phyloP scores from a whole-genome alignment of 2,329 filamentous ascomycete genomes.

The Corynespora cassiicola region DNA sequence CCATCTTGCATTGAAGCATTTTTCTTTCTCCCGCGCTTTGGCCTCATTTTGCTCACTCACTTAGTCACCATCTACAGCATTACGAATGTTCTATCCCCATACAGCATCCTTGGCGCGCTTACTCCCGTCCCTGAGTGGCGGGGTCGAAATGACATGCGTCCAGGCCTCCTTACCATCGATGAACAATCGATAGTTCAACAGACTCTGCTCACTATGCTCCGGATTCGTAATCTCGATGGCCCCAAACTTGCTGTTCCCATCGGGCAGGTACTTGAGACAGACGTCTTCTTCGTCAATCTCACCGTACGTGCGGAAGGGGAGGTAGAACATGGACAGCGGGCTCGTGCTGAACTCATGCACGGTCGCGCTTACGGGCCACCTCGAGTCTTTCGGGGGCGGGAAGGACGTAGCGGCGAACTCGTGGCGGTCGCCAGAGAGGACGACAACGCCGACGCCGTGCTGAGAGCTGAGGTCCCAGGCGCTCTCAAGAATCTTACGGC shows the following conservation, averaged over 20 bases:
- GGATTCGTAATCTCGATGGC: constrained; percentile 78
- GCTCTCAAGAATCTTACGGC: constrained; percentile 78
- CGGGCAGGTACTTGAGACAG: constrained; percentile 82
- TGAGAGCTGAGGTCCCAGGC: constrained; percentile 86
- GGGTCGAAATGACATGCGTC: constrained; percentile 62
- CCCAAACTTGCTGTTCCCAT: constrained; percentile 89
- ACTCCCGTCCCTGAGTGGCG: constrained; percentile 47
- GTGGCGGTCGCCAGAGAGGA: constrained; percentile 92
- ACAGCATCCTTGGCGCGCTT: constrained; percentile 54
- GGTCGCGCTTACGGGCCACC: constrained; percentile 55
- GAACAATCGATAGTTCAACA: constrained; percentile 81
- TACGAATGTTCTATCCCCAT: no score
- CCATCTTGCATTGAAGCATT: no score
- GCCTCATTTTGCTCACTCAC: no score
- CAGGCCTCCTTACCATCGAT: constrained; percentile 82
- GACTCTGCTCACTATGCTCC: constrained; percentile 69
- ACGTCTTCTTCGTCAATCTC: constrained; percentile 85
- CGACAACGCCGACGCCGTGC: constrained; percentile 76
- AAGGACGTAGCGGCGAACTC: constrained; percentile 91
- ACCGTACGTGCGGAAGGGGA: constrained; percentile 81
- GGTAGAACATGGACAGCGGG: constrained; percentile 91
- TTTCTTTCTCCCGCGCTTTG: no score
- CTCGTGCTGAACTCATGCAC: constrained; percentile 93
- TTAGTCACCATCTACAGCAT: no score
- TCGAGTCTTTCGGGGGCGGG: constrained; percentile 65